Base-by-base conservation (phyloP, 192 early-diverging fungal genomes). In the Oehlia diaphana region DNA sequence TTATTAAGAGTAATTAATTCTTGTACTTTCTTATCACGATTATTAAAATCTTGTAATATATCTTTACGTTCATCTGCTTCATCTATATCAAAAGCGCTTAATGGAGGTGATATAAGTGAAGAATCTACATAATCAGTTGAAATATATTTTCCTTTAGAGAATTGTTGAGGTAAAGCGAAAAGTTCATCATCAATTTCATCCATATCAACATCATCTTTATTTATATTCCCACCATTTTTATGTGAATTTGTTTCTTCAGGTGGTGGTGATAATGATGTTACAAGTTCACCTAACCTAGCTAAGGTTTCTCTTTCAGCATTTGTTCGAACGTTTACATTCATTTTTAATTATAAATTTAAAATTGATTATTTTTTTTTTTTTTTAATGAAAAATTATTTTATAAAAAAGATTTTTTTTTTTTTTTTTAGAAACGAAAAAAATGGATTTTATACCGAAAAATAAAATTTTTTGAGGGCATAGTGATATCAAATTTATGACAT, bases 11-110 rank as follows among this genome's bases (percentile, higher is more conserved):
- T 28, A 7, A 65, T 65, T 65, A 65, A 21, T 65, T 65, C 64
- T 31, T 65, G n/a, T 23, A 65, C 28, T 28, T 65, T 65, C 12
- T 26, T 65, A 65, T 31, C 64, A 65, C 64, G 64, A 65, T 65
- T 31, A 28, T 65, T 65, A 28, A 28, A 28, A 65, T 65, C 28
- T 28, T 28, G 9, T 65, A 65, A 28, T 7, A 65, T 13, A 19
- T 65, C 28, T 26, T 23, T 65, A 0, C 31, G 26, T 9, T 65
- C 26, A 13, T 65, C 64, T 31, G 10, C n/a, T 12, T 65, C 64
- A 31, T 26, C 19, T 26, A 64, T 9, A 28, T 28, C 26, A 26
- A 64, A 12, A 64, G 63, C 21, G 26, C 64, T 65, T 65, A 65
- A 65, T 65, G 64, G 64, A 23, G 64, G 19, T 9, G 64, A 23